Evolutionary conservation across 2,329 filamentous ascomycete genomes (phyloP).

Genomic region (Phyllachora maydis): DNA sequence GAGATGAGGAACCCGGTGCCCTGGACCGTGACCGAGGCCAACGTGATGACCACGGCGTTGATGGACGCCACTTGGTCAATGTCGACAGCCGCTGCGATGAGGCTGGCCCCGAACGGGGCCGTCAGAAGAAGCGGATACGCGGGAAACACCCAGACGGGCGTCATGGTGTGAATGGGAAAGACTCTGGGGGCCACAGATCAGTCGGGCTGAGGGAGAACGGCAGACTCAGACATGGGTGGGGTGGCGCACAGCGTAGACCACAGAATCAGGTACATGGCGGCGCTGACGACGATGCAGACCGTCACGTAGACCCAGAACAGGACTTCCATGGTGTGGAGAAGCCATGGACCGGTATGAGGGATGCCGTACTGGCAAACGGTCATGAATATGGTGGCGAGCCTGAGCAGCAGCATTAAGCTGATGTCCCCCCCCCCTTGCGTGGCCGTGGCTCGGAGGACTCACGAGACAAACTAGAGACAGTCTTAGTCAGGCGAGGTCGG

Average conservation of each 20-base stretch:
- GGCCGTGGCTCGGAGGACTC: conserved; percentile 6
- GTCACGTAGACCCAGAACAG: conserved; percentile 58
- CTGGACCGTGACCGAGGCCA: conserved; percentile 27
- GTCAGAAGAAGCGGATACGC: conserved; percentile 64
- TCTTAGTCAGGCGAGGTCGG: too few relatives aligned
- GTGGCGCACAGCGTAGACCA: conserved; percentile 34
- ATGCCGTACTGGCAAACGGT: conserved; percentile 62
- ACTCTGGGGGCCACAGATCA: conserved; percentile 12
- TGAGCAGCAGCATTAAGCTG: conserved; percentile 27
- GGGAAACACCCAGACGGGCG: conserved; percentile 73
- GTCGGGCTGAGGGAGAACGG: neutral
- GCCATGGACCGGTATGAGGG: conserved; percentile 38
- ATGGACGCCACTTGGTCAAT: conserved; percentile 10
- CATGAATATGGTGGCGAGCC: conserved; percentile 55
- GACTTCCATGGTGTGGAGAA: conserved; percentile 35
- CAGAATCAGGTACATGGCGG: conserved; percentile 54
- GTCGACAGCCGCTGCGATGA: conserved; percentile 19
- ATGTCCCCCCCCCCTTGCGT: conserved; percentile 31
- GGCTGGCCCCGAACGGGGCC: conserved; percentile 47
- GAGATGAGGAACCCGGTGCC: conserved; percentile 34
- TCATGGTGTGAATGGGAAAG: conserved; percentile 61
- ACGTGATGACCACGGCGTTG: conserved; percentile 22
- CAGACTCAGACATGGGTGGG: neutral
- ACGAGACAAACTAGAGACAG: conserved; percentile 20
- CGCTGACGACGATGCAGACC: conserved; percentile 45